A percentile compares a stretch with the other conserved stretches of the same genome.
Evolutionary conservation across 768 basidiomycete genomes (phyloP).

Genomic region (Pleurotus tuoliensis): DNA sequence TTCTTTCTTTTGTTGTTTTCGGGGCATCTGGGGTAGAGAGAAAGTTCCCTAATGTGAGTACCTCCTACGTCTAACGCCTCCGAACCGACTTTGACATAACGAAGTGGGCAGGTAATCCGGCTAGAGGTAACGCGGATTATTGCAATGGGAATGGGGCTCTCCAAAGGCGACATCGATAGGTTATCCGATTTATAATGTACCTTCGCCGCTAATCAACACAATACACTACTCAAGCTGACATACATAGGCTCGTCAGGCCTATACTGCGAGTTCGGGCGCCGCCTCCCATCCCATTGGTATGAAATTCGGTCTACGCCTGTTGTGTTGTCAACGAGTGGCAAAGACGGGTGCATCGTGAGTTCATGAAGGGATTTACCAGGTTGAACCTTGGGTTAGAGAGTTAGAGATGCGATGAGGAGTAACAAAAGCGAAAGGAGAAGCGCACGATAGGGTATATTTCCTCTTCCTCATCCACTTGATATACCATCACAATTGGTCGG

Average conservation of each 20-base stretch:
- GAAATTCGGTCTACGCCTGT: no score
- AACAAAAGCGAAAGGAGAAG: not conserved
- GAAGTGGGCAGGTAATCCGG: slow-evolving; percentile 54
- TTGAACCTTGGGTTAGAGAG: slow-evolving; percentile 48
- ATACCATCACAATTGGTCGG: slow-evolving; percentile 89
- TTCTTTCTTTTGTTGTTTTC: slow-evolving; percentile 61
- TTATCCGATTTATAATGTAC: not conserved
- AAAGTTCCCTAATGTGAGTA: slow-evolving; percentile 44
- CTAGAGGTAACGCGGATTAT: slow-evolving; percentile 48
- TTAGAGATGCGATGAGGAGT: slow-evolving; percentile 11
- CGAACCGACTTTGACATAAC: not conserved
- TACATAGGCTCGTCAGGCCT: no score
- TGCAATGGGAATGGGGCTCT: slow-evolving; percentile 58
- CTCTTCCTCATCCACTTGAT: slow-evolving; percentile 76
- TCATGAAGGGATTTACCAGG: slow-evolving; percentile 95
- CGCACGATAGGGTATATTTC: slow-evolving; percentile 89
- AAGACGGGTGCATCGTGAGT: slow-evolving; percentile 70
- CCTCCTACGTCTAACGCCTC: not conserved
- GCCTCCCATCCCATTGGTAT: no score
- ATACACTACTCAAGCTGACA: no score
- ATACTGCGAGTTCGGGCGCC: no score
- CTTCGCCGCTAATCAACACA: no score
- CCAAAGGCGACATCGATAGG: not conserved
- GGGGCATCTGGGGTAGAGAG: slow-evolving; percentile 48
- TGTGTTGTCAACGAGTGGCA: slow-evolving; percentile 16